Conservation (phyloP, 2,329 filamentous ascomycete species). For the Sclerotinia spermophila region DNA sequence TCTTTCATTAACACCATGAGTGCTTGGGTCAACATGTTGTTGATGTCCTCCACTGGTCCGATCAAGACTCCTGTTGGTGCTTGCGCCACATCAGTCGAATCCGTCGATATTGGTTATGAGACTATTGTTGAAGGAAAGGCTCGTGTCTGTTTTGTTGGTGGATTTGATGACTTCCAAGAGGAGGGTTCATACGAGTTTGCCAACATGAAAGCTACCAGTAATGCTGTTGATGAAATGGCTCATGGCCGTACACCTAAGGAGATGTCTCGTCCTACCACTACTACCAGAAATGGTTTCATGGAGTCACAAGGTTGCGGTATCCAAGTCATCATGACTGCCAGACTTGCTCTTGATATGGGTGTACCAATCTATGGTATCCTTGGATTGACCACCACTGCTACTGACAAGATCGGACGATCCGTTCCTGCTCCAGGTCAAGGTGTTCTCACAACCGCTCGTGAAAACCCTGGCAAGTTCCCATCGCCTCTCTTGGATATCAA, state of each 20-base stretch:
- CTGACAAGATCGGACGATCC: conserved; percentile 97
- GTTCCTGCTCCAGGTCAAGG: conserved; percentile 95
- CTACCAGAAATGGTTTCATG: conserved; percentile 97
- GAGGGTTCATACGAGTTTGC: conserved; percentile 99
- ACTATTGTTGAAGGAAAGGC: conserved; percentile 99
- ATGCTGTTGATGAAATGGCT: conserved; percentile 91
- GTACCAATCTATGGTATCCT: conserved; percentile 95
- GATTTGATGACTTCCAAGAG: conserved; percentile 98
- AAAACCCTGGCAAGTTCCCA: conserved; percentile 86
- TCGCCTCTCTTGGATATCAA: conserved; percentile 96
- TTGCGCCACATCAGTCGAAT: conserved; percentile 96
- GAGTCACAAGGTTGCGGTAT: conserved; percentile 98
- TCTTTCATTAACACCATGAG: conserved; percentile 99
- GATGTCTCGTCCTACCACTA: conserved; percentile 97
- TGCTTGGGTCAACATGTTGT: conserved; percentile 98
- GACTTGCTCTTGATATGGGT: conserved; percentile 95
- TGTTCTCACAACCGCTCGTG: conserved; percentile 91
- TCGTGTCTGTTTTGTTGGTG: conserved; percentile 93
- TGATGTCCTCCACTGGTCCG: conserved; percentile 92
- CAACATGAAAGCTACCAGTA: conserved; percentile 99
- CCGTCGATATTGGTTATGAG: conserved; percentile 95
- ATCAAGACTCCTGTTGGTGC: conserved; percentile 99
- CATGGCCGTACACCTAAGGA: conserved; percentile 93
- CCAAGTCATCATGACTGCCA: conserved; percentile 97
- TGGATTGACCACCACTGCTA: conserved; percentile 90